Evolutionary conservation across 306 rosid species (phyloP), one percentile per base, ranked within the genome.

Genomic region (Acmispon strigosus): DNA sequence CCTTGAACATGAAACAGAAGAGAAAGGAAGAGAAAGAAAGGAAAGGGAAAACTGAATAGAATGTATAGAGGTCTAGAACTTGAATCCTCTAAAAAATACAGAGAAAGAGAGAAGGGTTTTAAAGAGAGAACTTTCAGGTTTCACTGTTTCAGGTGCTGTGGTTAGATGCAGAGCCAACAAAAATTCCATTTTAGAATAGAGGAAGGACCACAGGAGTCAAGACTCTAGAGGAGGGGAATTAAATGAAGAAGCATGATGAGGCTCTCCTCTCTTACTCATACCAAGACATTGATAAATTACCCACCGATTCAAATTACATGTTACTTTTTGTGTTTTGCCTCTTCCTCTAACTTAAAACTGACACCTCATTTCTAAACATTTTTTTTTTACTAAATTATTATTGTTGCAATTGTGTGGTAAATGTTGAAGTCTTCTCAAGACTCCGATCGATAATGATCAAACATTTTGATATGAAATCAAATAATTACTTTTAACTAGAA

Each of bases 141-240:
- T 67, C 69, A 53, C 37, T 51, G 69, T 62, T 47, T 53, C 66
- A 52, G 81, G 77, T 73, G 83, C 59, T 69, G 69, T 62, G 5
- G 68, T 52, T 73, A 56, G 61, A 17, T 51, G 78, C 62, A 72
- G 74, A 73, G 60, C 9, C 74, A 68, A 70, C 64, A 58, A 47
- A 78, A 52, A 71, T 62, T 50, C 45, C 65, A 63, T 29, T 10
- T 5, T 6, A 42, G 10, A 39, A 48, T 19, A 29, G 45, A 57
- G 62, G 32, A 32, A 66, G 82, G 77, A 58, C 74, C 63, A 73
- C 79, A 59, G 43, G 61, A 54, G n/a, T 62, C 43, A 41, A 8
- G 44, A 27, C 6, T 12, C 70, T 56, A 62, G 5, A 8, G 43
- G 43, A 52, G 32, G 15, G 16, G 59, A 66, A 19, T 66, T 73